Base-by-base conservation (phyloP, 208 protist species). In the Vickermania ingenoplastis region DNA sequence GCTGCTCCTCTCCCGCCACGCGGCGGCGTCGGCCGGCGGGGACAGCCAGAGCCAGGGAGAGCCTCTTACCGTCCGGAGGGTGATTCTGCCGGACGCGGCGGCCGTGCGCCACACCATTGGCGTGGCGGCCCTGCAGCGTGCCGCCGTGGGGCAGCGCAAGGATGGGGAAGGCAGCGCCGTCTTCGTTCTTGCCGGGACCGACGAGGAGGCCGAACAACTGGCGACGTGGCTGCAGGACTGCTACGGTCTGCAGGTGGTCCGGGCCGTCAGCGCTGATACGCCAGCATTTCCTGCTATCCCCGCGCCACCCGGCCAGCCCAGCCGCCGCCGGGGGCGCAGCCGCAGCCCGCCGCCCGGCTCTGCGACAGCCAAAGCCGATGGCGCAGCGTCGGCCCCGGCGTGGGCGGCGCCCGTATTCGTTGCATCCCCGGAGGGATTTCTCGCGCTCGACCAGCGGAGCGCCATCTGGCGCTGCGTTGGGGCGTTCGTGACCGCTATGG, bases 401-500 rank as follows among this genome's bases (percentile, higher is more conserved):
- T 54, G 50, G 21, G 11, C n/a, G 5, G 50, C 7, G 7, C 24
- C 50, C n/a, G 50, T 28, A 21, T 54, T 87, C 14, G 63, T 90
- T 5, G 66, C 69, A 3, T 80, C 83, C 0, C 65, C 73, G 4
- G 66, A 69, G 5, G 67, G 65, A 4, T 81, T 91, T 52, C 48
- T 85, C 23, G 51, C 56, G 0, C 66, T 80, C 22, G 77, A 91
- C 57, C 71, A 65, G 30, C 67, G 79, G 26, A 86, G 77, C 65
- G 83, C 79, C 25, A 59, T 91, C 28, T 91, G 83, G 83, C 83
- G 84, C 53, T 76, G 72, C 65, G 67, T 91, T 45, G 77, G 75
- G 17, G 65, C 64, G n/a, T 79, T 70, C 61, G 63, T 64, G 27
- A 0, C 31, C 30, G 5, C 25, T 50, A 11, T 45, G 51, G n/a